Base-by-base conservation (phyloP, 345 rosid genomes). In the Salix arbutifolia region DNA sequence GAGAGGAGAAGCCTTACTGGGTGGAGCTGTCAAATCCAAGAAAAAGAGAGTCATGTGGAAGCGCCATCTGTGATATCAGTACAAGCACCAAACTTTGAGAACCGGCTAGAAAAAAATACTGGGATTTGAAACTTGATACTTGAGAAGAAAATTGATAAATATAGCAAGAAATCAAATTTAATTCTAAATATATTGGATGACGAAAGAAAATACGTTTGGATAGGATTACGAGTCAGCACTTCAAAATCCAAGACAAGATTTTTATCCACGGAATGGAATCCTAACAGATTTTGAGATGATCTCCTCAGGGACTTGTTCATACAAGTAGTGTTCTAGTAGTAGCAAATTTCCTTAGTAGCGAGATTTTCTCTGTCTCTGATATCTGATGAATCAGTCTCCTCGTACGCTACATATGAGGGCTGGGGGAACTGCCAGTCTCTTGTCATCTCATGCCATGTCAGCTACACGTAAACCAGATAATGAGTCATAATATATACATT, bases 1-100 rank as follows among this genome's bases (percentile, higher is more conserved):
- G 26, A 31, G 58, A 28, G 50, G 58, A 23, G 50, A 31, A 37
- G 76, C 83, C 85, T 80, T 88, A 93, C 97, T 93, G 99, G 6
- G 97, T 93, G 40, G 99, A 96, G 81, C 92, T 85, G 67, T 96
- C 99, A 79, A 96, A 79, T 28, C 99, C 99, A 25, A 96, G 93
- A 84, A 93, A 96, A 64, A 93, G 85, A 60, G 96, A 86, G 77
- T 82, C 98, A 1, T 70, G 73, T 68, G 96, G 98, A 81, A 90
- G 92, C 79, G 89, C 79, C 4, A 71, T 68, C 78, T 85, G 86
- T 61, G 74, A 90, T 94, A 92, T 89, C 21, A 7, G 8, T 21
- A 6, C 14, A 5, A 17, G 33, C 19, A 61, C 28, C 66, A 65
- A 65, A 46, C 52, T 46, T 14, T 46, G 52, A 46, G 52, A 64